Percentiles rank a stretch among this genome's conserved stretches.
phyloP scores from a whole-genome alignment of 495 filamentous ascomycete genomes.

The Penicillium tannophilum region DNA sequence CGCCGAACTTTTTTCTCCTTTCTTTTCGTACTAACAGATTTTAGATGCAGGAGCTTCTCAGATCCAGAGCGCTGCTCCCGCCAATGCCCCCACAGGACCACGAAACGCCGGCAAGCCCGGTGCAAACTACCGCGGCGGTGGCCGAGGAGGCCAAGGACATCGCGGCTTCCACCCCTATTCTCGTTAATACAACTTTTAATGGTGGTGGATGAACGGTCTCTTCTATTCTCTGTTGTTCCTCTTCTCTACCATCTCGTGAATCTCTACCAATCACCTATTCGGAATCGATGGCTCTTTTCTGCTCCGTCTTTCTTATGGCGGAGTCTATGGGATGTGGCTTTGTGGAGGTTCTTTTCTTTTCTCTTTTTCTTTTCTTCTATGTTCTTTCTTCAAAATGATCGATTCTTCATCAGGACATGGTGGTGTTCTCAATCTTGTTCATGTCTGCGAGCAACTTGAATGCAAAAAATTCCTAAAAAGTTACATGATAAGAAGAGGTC shows the following conservation, averaged over 20 bases:
- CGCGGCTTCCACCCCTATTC: constrained; percentile 84
- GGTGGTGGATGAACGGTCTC: background rate
- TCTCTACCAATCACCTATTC: background rate
- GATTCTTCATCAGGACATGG: constrained; percentile 2
- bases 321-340: constrained; percentile 12
- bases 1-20: constrained; percentile 27
- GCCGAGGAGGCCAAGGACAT: constrained; percentile 68
- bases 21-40: constrained; percentile 17
- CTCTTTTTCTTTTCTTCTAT: constrained; percentile 6
- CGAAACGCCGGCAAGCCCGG: constrained; percentile 94
- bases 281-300: constrained; percentile 4
- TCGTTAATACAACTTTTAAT: constrained; percentile 28
- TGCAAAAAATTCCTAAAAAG: background rate
- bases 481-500: background rate
- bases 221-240: constrained; percentile 5
- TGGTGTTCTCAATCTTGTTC: constrained; percentile 7
- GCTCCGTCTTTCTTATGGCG: background rate
- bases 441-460: constrained; percentile 8
- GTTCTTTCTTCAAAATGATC: constrained; percentile 7
- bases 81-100: constrained; percentile 93
- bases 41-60: constrained; percentile 44
- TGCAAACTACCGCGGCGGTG: constrained; percentile 92
- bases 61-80: constrained; percentile 75
- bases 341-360: constrained; percentile 1
- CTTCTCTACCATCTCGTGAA: background rate